Conservation (phyloP, 2,329 filamentous ascomycete genomes). For the Scytalidium lignicola region DNA sequence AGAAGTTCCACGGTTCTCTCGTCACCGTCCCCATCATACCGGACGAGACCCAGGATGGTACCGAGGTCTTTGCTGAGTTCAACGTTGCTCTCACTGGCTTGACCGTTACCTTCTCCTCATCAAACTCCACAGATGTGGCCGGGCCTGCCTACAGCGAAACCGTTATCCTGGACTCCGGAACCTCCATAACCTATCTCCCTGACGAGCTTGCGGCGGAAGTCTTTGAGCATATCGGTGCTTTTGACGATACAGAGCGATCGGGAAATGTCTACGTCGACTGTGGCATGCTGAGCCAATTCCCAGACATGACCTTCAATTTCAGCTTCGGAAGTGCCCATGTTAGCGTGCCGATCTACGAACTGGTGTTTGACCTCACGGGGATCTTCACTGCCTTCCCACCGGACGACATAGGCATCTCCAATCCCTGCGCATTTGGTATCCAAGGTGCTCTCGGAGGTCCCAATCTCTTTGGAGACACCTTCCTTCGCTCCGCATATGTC, state of each 20-base stretch:
- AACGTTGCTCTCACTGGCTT: conserved; percentile 28
- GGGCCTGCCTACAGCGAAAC: conserved; percentile 33
- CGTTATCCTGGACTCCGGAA: conserved; percentile 61
- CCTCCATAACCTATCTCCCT: conserved; percentile 62
- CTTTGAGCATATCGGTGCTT: conserved; percentile 36
- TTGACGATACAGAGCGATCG: conserved; percentile 35
- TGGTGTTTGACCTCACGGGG: conserved; percentile 30
- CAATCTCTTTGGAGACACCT: conserved; percentile 44
- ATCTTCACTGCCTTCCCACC: conserved; percentile 5
- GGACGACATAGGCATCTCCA: background rate
- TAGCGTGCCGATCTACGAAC: conserved; percentile 40
- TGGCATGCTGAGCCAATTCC: conserved; percentile 40
- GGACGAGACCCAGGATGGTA: conserved; percentile 13
- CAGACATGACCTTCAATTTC: conserved; percentile 39
- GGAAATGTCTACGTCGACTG: conserved; percentile 37
- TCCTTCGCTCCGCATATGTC: conserved; percentile 49
- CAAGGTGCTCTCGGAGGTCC: conserved; percentile 27
- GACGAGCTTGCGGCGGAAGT: conserved; percentile 49
- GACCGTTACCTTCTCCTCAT: conserved; percentile 28
- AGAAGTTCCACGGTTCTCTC: conserved; percentile 36
- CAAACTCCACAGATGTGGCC: conserved; percentile 32
- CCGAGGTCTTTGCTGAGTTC: conserved; percentile 12
- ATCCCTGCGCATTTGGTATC: conserved; percentile 52
- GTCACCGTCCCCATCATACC: conserved; percentile 12
- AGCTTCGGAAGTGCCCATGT: conserved; percentile 42